These are phyloP conservation scores for Isoetes engelmannii DNA, from an alignment of 83 land plant species.

Conservation along the genomic window DNA sequence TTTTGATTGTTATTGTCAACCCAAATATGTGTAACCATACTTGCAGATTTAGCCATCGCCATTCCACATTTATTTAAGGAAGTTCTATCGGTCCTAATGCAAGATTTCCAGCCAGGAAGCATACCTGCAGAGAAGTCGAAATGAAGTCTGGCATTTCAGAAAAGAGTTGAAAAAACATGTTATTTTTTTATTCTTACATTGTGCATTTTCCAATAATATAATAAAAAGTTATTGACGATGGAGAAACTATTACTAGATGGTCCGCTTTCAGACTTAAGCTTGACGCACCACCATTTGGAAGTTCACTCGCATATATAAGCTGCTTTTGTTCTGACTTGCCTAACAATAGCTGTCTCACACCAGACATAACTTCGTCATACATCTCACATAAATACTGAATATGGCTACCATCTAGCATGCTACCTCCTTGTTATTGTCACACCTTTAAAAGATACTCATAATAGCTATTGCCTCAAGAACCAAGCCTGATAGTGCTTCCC, in stretches of 20 bases:
- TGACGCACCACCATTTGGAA: slow-evolving; percentile 56
- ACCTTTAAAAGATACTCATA: slow-evolving; percentile 92
- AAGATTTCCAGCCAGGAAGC: slow-evolving; percentile 88
- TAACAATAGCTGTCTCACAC: slow-evolving; percentile 71
- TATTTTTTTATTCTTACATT: not conserved
- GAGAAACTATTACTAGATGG: slow-evolving; percentile 64
- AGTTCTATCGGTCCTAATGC: no score
- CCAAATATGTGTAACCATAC: no score
- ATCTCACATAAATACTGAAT: slow-evolving; percentile 58
- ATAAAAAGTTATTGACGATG: not conserved
- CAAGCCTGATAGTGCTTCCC: slow-evolving; percentile 82
- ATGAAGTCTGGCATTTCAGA: not conserved
- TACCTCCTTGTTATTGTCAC: slow-evolving; percentile 72
- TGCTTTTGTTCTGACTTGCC: slow-evolving; percentile 70
- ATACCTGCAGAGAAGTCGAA: slow-evolving; percentile 45
- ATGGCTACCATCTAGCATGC: slow-evolving; percentile 21
- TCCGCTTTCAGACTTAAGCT: slow-evolving; percentile 89
- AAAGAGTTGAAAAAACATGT: not conserved
- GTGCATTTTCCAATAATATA: not conserved
- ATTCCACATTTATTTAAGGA: no score
- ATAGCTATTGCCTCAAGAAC: slow-evolving; percentile 97
- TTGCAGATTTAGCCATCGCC: no score
- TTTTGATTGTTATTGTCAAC: no score
- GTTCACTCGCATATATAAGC: slow-evolving; percentile 83
- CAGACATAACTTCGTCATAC: slow-evolving; percentile 93